These are phyloP conservation scores for Hibiscus syriacus DNA, from an alignment of 345 rosid species.

Conservation along the genomic window DNA sequence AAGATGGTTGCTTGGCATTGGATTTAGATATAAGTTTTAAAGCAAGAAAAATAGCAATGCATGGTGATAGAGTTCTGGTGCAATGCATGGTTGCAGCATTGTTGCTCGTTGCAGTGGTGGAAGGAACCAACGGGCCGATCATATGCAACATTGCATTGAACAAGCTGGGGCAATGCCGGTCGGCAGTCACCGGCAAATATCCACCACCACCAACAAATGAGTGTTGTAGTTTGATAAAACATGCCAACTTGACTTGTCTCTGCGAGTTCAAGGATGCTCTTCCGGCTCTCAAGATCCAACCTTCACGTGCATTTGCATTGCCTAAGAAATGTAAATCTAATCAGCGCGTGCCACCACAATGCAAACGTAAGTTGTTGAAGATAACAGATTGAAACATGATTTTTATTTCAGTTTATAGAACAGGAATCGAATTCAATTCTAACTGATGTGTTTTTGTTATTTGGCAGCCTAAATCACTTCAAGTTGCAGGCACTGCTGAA, in stretches of 20 bases:
- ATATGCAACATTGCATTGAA: conserved; percentile 34
- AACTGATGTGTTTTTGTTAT: not conserved
- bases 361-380: conserved; percentile 17
- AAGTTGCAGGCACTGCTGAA: not conserved
- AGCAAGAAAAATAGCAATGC: not conserved
- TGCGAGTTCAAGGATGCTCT: conserved; percentile 39
- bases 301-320: conserved; percentile 36
- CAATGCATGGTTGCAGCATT: not conserved
- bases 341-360: conserved; percentile 27
- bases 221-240: conserved; percentile 36
- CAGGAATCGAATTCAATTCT: not conserved
- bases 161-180: conserved; percentile 32
- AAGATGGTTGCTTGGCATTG: not conserved
- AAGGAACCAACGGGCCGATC: conserved; percentile 9
- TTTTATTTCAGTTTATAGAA: not conserved
- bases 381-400: not conserved
- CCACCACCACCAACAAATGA: conserved; percentile 36
- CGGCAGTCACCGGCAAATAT: conserved; percentile 38
- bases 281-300: conserved; percentile 35
- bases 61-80: conserved; percentile 1
- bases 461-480: conserved; percentile 2
- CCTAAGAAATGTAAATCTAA: conserved; percentile 46
- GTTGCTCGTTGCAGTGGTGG: conserved; percentile 19
- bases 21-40: not conserved
- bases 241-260: conserved; percentile 37